Base-by-base conservation (phyloP, 805 yeast genomes). In the Kodamaea jinghongensis region DNA sequence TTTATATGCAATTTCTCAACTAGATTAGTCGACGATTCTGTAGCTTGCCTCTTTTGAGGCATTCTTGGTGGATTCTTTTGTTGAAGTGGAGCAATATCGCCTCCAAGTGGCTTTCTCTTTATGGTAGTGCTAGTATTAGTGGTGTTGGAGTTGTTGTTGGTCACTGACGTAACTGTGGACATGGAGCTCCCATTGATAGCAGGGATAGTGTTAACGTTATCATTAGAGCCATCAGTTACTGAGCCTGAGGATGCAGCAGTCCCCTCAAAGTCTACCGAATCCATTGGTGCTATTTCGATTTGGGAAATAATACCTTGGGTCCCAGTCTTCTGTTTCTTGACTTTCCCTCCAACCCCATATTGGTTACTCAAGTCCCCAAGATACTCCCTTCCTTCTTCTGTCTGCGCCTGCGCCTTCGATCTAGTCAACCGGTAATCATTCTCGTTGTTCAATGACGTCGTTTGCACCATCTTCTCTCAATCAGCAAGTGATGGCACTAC, bases 21-120 rank as follows among this genome's bases (percentile, higher is more conserved):
- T 42, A 62, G 51, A 48, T 71, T 72, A n/a, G 76, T 66, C 26
- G 73, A 63, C 8, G 76, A 63, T 46, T 78, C 81, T 10, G 82
- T 75, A 1, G 83, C 80, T 48, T 70, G 76, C 48, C 83, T 63
- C 47, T 78, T 79, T 47, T 64, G 68, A 11, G 73, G 73, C 48
- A 67, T 47, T 47, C 71, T 26, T 39, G 28, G 37, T 23, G 28
- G 36, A 17, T 22, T 38, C 13, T 44, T 47, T 45, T 52, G 61
- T 39, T 51, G 58, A 41, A 59, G 47, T 5, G 70, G 67, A 6
- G 56, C 61, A 14, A 44, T 43, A 39, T 61, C 67, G 7, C 66
- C 68, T 6, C 61, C 68, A 38, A 67, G 50, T 1, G 71, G 66
- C 27, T 61, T 55, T 43, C 67, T 60, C 25, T 50, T 51, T 23